A percentile compares a stretch with the other conserved stretches of the same genome.
Evolutionary conservation across 495 filamentous ascomycete species (phyloP).

Genomic region (Talaromyces thailandensis): DNA sequence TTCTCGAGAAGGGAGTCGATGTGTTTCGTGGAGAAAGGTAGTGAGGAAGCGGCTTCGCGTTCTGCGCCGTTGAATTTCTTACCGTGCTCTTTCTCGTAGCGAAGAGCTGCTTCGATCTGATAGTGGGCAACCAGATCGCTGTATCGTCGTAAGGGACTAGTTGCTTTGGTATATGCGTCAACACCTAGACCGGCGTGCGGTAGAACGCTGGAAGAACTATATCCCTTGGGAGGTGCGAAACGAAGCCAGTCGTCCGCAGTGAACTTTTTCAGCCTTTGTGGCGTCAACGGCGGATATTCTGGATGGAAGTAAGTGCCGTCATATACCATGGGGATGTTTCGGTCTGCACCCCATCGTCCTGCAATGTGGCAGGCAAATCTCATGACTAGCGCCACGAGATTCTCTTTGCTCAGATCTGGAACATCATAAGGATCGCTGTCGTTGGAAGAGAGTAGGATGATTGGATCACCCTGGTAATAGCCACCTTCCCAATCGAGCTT

Average conservation of each 20-base stretch:
- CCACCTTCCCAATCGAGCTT: conserved; percentile 12
- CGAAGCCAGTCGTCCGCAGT: conserved; percentile 23
- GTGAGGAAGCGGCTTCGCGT: conserved; percentile 22
- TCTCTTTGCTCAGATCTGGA: conserved; percentile 23
- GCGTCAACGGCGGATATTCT: conserved; percentile 34
- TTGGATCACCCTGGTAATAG: conserved; percentile 43
- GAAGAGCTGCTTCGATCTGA: conserved; percentile 78
- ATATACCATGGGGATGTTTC: conserved; percentile 72
- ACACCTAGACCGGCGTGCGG: conserved; percentile 55
- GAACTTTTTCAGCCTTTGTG: conserved; percentile 22
- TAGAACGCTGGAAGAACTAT: conserved; percentile 40
- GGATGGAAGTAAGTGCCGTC: conserved; percentile 58
- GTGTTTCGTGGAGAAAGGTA: conserved; percentile 53
- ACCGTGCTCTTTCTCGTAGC: conserved; percentile 53
- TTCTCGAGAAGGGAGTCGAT: conserved; percentile 40
- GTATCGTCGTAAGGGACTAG: conserved; percentile 79
- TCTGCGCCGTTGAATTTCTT: conserved; percentile 37
- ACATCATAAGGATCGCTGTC: conserved; percentile 30
- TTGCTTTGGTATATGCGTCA: conserved; percentile 67
- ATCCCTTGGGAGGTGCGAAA: conserved; percentile 35
- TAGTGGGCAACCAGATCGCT: conserved; percentile 79
- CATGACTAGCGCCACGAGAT: conserved; percentile 61
- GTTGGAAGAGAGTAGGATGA: conserved; percentile 31
- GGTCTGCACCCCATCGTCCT: conserved; percentile 62
- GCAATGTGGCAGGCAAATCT: conserved; percentile 64